Evolutionary conservation across 1,284 basidiomycete genomes (phyloP).

Genomic region (Xerocomus minutiporus): DNA sequence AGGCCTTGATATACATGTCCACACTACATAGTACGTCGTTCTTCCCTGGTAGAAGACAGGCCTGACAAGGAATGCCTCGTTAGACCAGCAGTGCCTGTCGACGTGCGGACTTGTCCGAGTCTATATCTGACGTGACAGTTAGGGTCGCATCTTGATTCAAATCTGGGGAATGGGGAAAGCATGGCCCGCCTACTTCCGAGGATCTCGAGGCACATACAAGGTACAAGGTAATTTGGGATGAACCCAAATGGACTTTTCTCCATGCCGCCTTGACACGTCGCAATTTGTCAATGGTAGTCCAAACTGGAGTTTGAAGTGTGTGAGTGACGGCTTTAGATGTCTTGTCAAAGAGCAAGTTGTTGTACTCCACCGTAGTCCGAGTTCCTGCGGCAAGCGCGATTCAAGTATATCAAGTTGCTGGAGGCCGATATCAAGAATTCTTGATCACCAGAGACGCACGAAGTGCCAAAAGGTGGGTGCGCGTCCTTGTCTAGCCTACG

Average conservation of each 20-base stretch:
- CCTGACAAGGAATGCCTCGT: neutral
- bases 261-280: neutral
- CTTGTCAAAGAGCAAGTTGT: no score
- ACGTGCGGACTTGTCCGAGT: neutral
- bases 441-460: no score
- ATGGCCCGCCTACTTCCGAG: no score
- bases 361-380: no score
- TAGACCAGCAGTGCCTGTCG: neutral
- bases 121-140: conserved; percentile 3
- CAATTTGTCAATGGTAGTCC: neutral
- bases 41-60: no score
- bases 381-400: no score
- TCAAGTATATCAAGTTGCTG: no score
- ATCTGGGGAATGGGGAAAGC: no score
- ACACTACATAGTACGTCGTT: neutral
- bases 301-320: neutral
- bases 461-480: no score
- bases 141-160: neutral
- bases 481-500: neutral
- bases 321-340: neutral
- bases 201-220: neutral
- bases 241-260: neutral
- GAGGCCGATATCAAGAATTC: no score
- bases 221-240: neutral
- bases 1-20: no score